These are phyloP conservation scores for Calonectria crousiana DNA, from an alignment of 2,329 filamentous ascomycete species.

Conservation along the genomic window DNA sequence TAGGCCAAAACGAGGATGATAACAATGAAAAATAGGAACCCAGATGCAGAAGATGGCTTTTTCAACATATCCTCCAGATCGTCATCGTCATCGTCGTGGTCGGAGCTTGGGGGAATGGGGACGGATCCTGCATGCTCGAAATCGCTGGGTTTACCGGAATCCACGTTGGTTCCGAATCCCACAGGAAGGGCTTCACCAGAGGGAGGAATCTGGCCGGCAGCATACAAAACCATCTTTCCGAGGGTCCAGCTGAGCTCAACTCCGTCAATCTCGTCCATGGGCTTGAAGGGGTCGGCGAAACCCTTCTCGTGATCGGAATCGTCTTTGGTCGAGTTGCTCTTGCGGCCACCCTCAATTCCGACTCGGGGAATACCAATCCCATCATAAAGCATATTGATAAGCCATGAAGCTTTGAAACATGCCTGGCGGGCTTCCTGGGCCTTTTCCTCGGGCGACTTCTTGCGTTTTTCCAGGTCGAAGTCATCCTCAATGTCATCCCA, in stretches of 20 bases:
- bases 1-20: slow-evolving; percentile 78
- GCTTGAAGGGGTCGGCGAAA: slow-evolving; percentile 88
- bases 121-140: slow-evolving; percentile 85
- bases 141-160: slow-evolving; percentile 73
- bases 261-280: slow-evolving; percentile 90
- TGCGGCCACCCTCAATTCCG: slow-evolving; percentile 76
- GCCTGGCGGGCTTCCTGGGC: slow-evolving; percentile 85
- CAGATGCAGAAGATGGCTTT: slow-evolving; percentile 77
- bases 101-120: slow-evolving; percentile 47
- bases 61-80: slow-evolving; percentile 75
- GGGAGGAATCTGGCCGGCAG: slow-evolving; percentile 86
- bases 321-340: slow-evolving; percentile 79
- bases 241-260: slow-evolving; percentile 98
- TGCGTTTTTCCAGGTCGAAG: slow-evolving; percentile 72
- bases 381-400: slow-evolving; percentile 96
- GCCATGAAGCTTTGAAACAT: slow-evolving; percentile 98
- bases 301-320: slow-evolving; percentile 75
- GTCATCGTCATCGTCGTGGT: slow-evolving; percentile 66
- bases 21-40: slow-evolving; percentile 82
- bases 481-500: slow-evolving; percentile 82
- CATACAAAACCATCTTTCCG: slow-evolving; percentile 96
- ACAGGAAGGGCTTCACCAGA: slow-evolving; percentile 75
- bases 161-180: slow-evolving; percentile 90
- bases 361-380: slow-evolving; percentile 93
- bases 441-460: slow-evolving; percentile 82